Conservation (phyloP, 1,284 basidiomycete genomes). For the Wolfiporia cocos region DNA sequence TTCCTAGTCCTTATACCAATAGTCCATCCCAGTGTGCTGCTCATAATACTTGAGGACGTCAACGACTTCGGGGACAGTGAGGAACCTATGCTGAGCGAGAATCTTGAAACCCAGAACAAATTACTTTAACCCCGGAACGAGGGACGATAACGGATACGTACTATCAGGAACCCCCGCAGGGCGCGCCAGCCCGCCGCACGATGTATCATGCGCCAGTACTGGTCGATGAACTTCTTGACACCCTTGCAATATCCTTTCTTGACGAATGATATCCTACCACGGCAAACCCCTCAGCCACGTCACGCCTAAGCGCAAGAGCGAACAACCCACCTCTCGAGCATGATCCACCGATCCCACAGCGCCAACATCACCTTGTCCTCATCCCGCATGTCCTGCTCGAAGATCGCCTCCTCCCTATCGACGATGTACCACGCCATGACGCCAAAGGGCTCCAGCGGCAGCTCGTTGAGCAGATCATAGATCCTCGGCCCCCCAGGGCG, state of each 20-base stretch:
- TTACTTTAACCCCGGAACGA: not conserved
- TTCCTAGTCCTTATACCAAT: constrained; percentile 19
- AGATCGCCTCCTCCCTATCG: constrained; percentile 68
- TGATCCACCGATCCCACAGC: constrained; percentile 69
- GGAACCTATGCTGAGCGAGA: constrained; percentile 16
- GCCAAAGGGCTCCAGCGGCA: constrained; percentile 55
- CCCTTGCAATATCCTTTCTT: constrained; percentile 43
- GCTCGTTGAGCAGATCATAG: constrained; percentile 54
- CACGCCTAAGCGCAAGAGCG: not conserved
- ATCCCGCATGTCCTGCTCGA: constrained; percentile 57
- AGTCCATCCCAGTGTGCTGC: constrained; percentile 19
- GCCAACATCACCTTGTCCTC: constrained; percentile 74
- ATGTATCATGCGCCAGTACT: constrained; percentile 60
- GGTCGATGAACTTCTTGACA: constrained; percentile 44
- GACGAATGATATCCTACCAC: constrained; percentile 45
- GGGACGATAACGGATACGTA: constrained; percentile 22
- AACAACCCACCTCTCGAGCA: constrained; percentile 46
- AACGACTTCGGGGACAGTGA: constrained; percentile 13
- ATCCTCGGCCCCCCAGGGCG: constrained; percentile 58
- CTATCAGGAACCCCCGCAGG: constrained; percentile 54
- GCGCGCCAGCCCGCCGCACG: constrained; percentile 62
- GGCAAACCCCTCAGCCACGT: constrained; percentile 1
- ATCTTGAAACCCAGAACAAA: constrained; percentile 12
- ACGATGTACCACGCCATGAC: constrained; percentile 58
- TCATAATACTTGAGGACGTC: constrained; percentile 19